phyloP scores from a whole-genome alignment of 2,329 filamentous ascomycete species.

The Hymenoscyphus salicellus region DNA sequence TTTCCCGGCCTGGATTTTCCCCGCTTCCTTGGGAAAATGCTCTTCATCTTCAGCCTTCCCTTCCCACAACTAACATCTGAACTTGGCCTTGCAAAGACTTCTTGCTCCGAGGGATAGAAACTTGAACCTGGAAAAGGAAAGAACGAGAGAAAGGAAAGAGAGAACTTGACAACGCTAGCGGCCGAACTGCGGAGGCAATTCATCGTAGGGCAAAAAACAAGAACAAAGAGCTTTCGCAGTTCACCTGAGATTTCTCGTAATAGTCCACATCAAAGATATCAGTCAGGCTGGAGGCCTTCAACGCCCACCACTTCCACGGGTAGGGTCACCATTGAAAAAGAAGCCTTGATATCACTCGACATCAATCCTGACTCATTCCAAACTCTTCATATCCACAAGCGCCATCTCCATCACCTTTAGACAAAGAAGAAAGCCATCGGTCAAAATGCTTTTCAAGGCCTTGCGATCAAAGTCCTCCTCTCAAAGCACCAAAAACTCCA shows the following conservation, averaged over 20 bases:
- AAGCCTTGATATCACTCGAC: conserved; percentile 2
- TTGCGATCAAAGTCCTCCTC: conserved; percentile 26
- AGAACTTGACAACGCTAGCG: not conserved
- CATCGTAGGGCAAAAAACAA: conserved; percentile 5
- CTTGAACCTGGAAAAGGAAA: not conserved
- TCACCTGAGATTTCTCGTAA: conserved; percentile 3
- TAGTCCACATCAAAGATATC: conserved; percentile 3
- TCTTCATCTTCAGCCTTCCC: not conserved
- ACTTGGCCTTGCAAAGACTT: not conserved
- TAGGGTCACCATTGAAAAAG: not conserved
- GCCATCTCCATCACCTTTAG: not conserved
- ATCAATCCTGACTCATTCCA: conserved; percentile 7
- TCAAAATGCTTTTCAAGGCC: conserved; percentile 27
- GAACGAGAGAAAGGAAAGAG: not conserved
- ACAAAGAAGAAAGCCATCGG: not conserved
- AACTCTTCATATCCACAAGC: conserved; percentile 9
- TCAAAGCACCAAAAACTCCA: conserved; percentile 18
- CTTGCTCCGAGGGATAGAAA: not conserved
- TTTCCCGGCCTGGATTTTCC: not conserved
- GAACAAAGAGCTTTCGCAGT: conserved; percentile 1
- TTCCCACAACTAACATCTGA: not conserved
- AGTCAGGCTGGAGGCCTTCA: not conserved
- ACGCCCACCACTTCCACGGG: not conserved
- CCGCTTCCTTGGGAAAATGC: not conserved
- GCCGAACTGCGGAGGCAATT: conserved; percentile 3